Evolutionary conservation across 768 basidiomycete species (phyloP), one percentile per base, ranked within the genome.

Genomic region (Xerocomellus intermedius): DNA sequence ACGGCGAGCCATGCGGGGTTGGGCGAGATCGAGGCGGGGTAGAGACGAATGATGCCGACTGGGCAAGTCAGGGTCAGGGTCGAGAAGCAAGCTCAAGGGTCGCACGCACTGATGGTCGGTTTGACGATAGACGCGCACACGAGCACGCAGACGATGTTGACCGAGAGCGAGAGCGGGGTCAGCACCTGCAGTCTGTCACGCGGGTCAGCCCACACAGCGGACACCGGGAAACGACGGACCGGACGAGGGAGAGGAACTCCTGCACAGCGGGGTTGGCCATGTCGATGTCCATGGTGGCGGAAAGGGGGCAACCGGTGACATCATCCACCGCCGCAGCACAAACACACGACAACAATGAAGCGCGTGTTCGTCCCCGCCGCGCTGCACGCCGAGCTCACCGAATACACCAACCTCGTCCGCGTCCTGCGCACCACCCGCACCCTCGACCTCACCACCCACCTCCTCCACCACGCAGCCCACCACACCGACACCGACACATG

Each of bases 81-180:
- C 0, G 42, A n/a, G 8, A 28, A 8, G 12, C 9, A 12, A n/a
- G n/a, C n/a, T n/a, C n/a, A n/a, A 28, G 21, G 0, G 2, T 3
- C 6, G 5, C 0, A 71, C 72, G 52, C 54, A 79, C 83, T 67
- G 12, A 91, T 77, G 22, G 82, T 83, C 0, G 93, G 93, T 19
- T 75, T 79, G 28, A 87, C 77, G 19, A 93, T 75, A 9, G 84
- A 58, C 0, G 86, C 69, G 65, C 93, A 95, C 5, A 91, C 80
- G 35, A 88, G 63, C 45, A 87, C 75, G 2, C 83, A 77, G 0
- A 85, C 87, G 41, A 95, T 83, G 64, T 89, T 89, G 54, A 94
- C 82, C 60, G 94, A 78, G 9, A 96, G 77, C 2, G 89, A 88
- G 1, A 96, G 75, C 0, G 94, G 94, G 0, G 93, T 93, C 43